Conservation (phyloP, 805 yeast genomes). For the Starmerella gropengiesseri region DNA sequence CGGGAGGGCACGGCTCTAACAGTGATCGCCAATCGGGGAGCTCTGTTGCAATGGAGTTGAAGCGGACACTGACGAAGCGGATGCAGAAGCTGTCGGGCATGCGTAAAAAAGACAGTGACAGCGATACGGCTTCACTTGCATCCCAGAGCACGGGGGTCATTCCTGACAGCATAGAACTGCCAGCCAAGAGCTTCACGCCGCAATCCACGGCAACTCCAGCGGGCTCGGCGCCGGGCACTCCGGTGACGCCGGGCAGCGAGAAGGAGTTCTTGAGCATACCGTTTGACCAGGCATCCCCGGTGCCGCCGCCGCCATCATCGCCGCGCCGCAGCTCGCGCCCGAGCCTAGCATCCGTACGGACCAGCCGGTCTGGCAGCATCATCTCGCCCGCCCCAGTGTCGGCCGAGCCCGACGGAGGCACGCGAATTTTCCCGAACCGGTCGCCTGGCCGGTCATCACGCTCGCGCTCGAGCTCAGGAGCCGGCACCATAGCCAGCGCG, state of each 20-base stretch:
- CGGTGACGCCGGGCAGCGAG: constrained; percentile 3
- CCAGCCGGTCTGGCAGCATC: constrained; percentile 5
- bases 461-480: constrained; percentile 8
- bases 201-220: not conserved
- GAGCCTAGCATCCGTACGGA: not conserved
- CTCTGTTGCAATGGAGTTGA: constrained; percentile 13
- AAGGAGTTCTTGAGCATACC: constrained; percentile 7
- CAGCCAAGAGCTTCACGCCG: not conserved
- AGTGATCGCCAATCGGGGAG: not conserved
- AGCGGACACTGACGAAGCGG: constrained; percentile 15
- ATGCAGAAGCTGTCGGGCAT: constrained; percentile 7
- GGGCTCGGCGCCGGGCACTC: not conserved
- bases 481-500: no score
- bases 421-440: not conserved
- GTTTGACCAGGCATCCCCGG: constrained; percentile 9
- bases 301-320: not conserved
- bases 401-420: constrained; percentile 7
- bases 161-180: constrained; percentile 14
- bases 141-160: not conserved
- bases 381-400: constrained; percentile 4
- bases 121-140: not conserved
- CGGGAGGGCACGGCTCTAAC: no score
- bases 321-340: constrained; percentile 5
- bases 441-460: constrained; percentile 1
- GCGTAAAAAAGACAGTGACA: constrained; percentile 3